phyloP scores from a whole-genome alignment of 2,329 filamentous ascomycete species.

The Eutypa lata region DNA sequence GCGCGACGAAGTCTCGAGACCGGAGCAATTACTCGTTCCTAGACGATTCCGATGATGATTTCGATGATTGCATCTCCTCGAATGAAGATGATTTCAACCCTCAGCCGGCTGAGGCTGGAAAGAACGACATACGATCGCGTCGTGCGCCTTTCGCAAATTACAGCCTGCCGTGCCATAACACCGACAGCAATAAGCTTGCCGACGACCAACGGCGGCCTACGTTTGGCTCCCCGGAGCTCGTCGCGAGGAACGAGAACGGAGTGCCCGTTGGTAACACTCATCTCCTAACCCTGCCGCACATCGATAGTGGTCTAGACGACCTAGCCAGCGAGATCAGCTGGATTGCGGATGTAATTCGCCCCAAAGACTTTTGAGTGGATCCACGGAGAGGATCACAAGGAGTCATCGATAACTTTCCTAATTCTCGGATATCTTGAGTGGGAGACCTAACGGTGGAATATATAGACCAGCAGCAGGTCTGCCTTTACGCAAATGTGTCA shows the following conservation, averaged over 20 bases:
- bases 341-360: slow-evolving; percentile 47
- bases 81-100: slow-evolving; percentile 32
- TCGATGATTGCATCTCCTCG: slow-evolving; percentile 34
- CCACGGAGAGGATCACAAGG: neutral
- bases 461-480: neutral
- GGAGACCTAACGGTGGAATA: neutral
- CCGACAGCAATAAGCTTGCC: slow-evolving; percentile 21
- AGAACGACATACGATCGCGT: neutral
- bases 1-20: slow-evolving; percentile 31
- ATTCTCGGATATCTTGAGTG: neutral
- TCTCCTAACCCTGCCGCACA: slow-evolving; percentile 25
- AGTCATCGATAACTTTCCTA: neutral
- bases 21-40: slow-evolving; percentile 42
- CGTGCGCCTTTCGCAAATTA: slow-evolving; percentile 37
- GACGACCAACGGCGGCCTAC: neutral
- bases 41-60: slow-evolving; percentile 44
- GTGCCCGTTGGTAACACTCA: slow-evolving; percentile 19
- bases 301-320: slow-evolving; percentile 32
- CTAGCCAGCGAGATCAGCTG: slow-evolving; percentile 46
- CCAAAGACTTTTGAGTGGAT: slow-evolving; percentile 25
- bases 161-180: slow-evolving; percentile 40
- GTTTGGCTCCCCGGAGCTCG: slow-evolving; percentile 26
- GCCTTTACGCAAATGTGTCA: neutral
- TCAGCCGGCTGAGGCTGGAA: neutral
- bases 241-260: slow-evolving; percentile 24